Evolutionary conservation across 2,329 filamentous ascomycete genomes (phyloP), one percentile per base, ranked within the genome.

Genomic region (Epichloe sibirici): DNA sequence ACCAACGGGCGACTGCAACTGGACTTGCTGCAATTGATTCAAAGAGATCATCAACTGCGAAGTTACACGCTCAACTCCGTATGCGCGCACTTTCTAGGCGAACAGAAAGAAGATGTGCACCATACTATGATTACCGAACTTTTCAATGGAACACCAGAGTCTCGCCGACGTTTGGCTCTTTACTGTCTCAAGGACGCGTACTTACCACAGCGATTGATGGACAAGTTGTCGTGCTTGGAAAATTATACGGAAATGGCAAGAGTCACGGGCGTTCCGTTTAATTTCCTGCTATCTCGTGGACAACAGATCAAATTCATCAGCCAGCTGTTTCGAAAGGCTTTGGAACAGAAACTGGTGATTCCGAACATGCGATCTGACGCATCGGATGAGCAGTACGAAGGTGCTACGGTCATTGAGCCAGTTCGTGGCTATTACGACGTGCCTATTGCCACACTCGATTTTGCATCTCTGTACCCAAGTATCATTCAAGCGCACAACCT

Each of bases 231-330:
- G 65, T 97, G 93, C 69, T 75, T 98, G n/a, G 87, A 95, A 70
- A 98, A 98, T 66, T 97, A 97, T 64, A 97, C 93, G 0, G 93
- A 98, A 71, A 98, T 98, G 93, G 91, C 93, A 53, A 93, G 93
- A 81, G 93, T 98, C 70, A 98, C 94, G 28, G 93, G 93, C 61
- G 91, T 98, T 4, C 93, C 93, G 0, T 98, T 98, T 75, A 97
- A 95, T 65, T 95, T 86, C 64, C 77, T 98, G 45, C 78, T 98
- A 2, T 83, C 93, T 25, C 83, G 90, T 64, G 93, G 93, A 45
- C 93, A 98, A 67, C 94, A 98, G 69, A 84, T 98, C 66, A 95
- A 95, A 64, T 98, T 98, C 71, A 81, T 98, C 71, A 97, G 90
- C 66, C 93, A 98, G 65, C 75, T 98, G 15, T 98, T 95, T 76